Base-by-base conservation (phyloP, 192 early-diverging fungal genomes). In the Coemansia sp. region DNA sequence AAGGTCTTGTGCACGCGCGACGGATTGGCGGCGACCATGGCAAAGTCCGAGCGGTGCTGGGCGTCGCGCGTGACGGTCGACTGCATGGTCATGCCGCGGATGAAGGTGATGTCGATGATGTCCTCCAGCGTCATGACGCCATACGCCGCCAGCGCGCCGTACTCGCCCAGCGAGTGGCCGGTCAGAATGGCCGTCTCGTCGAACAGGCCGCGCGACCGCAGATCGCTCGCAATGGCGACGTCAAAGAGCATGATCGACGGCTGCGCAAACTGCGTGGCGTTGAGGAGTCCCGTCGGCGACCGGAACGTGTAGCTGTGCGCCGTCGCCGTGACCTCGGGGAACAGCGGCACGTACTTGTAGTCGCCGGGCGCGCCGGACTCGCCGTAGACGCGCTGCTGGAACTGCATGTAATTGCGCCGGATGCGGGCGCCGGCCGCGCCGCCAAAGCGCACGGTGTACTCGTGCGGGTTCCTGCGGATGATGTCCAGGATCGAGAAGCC, bases 1-100 rank as follows among this genome's bases (percentile, higher is more conserved):
- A 98, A 94, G 0, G 87, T 85, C 38, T 72, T 79, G 62, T 87
- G 81, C n/a, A 97, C 93, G 74, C 97, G 90, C 47, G 91, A 85
- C 39, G 97, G 97, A 83, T 96, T 96, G 66, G 94, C 93, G 46
- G 97, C 97, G 64, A 90, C 90, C 95, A 98, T 96, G 83, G 92
- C 95, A 84, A 95, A 98, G 69, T 93, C 87, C 58, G 97, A 97
- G n/a, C 91, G 89, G 46, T 92, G 89, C 24, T 84, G 36, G 1
- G 77, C 74, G 64, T 96, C 95, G 62, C 95, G 91, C 62, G 86
- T 87, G 3, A 98, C 97, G 18, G 94, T 92, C 43, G 91, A 85
- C 87, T 97, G 97, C 97, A 98, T 97, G n/a, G 95, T 95, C 92
- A 95, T 94, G 72, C 97, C 97, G 76, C 97, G 92, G 87, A 95